These are phyloP conservation scores for Rhodotorula sp. DNA, from an alignment of 1,284 basidiomycete genomes.

Conservation along the genomic window DNA sequence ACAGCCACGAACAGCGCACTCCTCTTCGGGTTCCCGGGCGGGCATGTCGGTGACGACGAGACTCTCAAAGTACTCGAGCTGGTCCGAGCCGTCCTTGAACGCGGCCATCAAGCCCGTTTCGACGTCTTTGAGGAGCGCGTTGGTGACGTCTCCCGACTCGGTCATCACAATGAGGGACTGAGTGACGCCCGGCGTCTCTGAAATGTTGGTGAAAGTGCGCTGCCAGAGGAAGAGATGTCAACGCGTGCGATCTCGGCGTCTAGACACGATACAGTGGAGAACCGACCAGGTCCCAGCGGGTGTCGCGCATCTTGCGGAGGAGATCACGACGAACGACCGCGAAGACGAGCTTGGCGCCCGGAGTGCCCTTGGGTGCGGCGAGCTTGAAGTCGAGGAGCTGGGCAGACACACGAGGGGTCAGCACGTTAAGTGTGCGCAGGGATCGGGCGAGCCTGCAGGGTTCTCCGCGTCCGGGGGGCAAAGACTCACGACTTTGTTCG, in stretches of 20 bases:
- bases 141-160: constrained; percentile 30
- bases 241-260: background rate
- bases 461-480: too few species aligned
- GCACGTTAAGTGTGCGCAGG: too few species aligned
- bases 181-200: constrained; percentile 11
- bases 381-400: constrained; percentile 34
- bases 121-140: constrained; percentile 17
- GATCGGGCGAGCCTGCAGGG: background rate
- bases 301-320: constrained; percentile 14
- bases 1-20: background rate
- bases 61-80: constrained; percentile 24
- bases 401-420: too few species aligned
- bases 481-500: constrained; percentile 16
- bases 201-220: constrained; percentile 28
- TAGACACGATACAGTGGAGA: too few species aligned
- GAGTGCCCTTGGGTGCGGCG: constrained; percentile 15
- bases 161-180: constrained; percentile 23
- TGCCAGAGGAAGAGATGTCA: background rate
- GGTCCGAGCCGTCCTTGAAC: constrained; percentile 2
- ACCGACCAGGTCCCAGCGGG: constrained; percentile 32
- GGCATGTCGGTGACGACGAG: constrained; percentile 27
- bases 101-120: constrained; percentile 25
- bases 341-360: constrained; percentile 29
- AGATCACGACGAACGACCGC: constrained; percentile 17
- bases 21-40: constrained; percentile 6